phyloP scores from a whole-genome alignment of 768 basidiomycete genomes.

The Psilocybe cubensis region DNA sequence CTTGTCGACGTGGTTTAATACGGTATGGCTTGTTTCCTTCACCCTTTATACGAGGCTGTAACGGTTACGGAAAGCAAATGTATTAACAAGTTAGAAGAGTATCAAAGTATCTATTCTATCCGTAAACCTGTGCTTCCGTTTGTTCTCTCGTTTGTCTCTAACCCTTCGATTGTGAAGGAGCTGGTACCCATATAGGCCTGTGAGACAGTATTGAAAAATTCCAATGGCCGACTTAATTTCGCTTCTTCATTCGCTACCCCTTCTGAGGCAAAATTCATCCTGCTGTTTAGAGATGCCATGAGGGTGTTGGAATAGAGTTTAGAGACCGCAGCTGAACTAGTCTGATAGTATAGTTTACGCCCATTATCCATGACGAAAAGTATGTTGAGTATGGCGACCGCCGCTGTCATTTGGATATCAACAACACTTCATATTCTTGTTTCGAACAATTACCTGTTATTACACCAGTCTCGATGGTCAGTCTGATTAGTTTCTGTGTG shows the following conservation, averaged over 20 bases:
- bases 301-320: constrained; percentile 2
- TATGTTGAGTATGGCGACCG: not conserved
- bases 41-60: no score
- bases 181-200: not conserved
- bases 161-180: no score
- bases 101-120: not conserved
- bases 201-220: not conserved
- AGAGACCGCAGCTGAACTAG: not conserved
- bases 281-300: not conserved
- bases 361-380: not conserved
- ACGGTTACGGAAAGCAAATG: no score
- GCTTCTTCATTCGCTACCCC: not conserved
- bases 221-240: not conserved
- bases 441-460: not conserved
- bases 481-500: not conserved
- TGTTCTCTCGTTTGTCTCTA: not conserved
- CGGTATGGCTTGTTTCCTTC: no score
- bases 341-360: not conserved
- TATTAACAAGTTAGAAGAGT: not conserved
- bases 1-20: no score
- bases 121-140: not conserved
- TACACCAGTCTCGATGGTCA: constrained; percentile 1
- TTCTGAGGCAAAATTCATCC: not conserved
- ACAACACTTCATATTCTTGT: not conserved
- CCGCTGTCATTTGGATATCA: not conserved